Evolutionary conservation across 805 yeast genomes (phyloP).

Genomic region (Schwanniomyces yamadae): DNA sequence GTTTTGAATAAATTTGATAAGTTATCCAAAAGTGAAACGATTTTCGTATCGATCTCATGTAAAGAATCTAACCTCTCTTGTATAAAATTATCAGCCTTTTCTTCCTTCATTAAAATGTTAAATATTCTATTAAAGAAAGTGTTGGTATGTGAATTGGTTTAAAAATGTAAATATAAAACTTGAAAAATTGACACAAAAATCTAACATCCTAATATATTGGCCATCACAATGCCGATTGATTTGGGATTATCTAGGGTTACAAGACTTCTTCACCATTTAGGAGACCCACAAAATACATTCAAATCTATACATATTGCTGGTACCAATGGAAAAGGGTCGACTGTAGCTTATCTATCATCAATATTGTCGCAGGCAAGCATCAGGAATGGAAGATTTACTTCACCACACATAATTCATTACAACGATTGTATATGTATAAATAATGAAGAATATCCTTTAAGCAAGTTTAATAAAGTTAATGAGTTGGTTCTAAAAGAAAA

Average conservation of each 20-base stretch:
- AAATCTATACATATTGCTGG: conserved; percentile 91
- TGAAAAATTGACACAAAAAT: conserved; percentile 1
- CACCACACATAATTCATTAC: conserved; percentile 76
- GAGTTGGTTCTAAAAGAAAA: conserved; percentile 43
- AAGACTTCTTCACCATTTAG: conserved; percentile 42
- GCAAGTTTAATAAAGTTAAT: conserved; percentile 47
- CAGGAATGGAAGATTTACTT: conserved; percentile 76
- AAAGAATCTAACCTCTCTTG: conserved; percentile 53
- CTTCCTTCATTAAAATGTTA: conserved; percentile 8
- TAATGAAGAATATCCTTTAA: conserved; percentile 50
- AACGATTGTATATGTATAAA: conserved; percentile 76
- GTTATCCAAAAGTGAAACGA: conserved; percentile 51
- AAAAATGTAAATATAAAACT: not conserved
- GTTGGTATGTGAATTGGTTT: conserved; percentile 1
- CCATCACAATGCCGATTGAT: conserved; percentile 34
- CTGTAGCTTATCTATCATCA: conserved; percentile 76
- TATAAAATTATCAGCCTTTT: conserved; percentile 33
- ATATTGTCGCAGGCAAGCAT: conserved; percentile 50
- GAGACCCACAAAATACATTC: conserved; percentile 65
- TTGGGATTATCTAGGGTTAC: conserved; percentile 36
- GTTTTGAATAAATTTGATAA: conserved; percentile 48
- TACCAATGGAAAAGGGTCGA: conserved; percentile 95
- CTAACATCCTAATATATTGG: not conserved
- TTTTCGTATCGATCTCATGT: conserved; percentile 49
- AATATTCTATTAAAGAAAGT: conserved; percentile 1